phyloP scores from a whole-genome alignment of 2,329 filamentous ascomycete genomes.

The Verticillium albo-atrum region DNA sequence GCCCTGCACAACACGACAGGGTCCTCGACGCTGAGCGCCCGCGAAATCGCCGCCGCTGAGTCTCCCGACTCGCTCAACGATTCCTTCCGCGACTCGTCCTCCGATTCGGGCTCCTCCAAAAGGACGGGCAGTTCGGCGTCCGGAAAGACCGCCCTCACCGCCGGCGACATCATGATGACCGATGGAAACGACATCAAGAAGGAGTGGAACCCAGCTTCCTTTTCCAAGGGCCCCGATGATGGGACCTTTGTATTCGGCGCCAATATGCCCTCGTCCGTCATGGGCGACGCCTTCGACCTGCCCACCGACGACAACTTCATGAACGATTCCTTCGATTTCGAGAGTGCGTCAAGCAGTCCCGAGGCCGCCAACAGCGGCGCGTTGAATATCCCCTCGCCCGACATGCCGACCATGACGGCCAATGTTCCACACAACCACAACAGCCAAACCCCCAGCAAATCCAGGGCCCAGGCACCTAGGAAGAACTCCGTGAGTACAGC shows the following conservation, averaged over 20 bases:
- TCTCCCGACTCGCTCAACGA: slow-evolving; percentile 34
- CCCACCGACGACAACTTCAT: slow-evolving; percentile 38
- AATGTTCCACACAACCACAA: slow-evolving; percentile 19
- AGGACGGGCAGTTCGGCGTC: slow-evolving; percentile 41
- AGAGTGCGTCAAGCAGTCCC: slow-evolving; percentile 54
- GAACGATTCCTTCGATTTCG: slow-evolving; percentile 52
- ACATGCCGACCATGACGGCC: slow-evolving; percentile 34
- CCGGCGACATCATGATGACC: slow-evolving; percentile 38
- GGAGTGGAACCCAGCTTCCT: slow-evolving; percentile 31
- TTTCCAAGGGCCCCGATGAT: slow-evolving; percentile 22
- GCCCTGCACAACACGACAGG: slow-evolving; percentile 9
- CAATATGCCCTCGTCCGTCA: slow-evolving; percentile 16
- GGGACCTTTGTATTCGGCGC: slow-evolving; percentile 28
- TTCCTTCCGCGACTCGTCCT: slow-evolving; percentile 45
- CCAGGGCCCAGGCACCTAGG: slow-evolving; percentile 22
- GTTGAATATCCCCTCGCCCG: slow-evolving; percentile 34
- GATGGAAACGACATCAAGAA: slow-evolving; percentile 32
- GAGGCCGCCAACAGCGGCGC: slow-evolving; percentile 23
- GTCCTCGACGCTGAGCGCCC: slow-evolving; percentile 11
- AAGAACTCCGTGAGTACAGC: slow-evolving; percentile 19
- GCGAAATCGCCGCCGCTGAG: slow-evolving; percentile 27
- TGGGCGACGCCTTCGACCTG: slow-evolving; percentile 20
- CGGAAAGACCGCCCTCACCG: slow-evolving; percentile 35
- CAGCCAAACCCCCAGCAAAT: slow-evolving; percentile 18
- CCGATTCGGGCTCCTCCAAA: slow-evolving; percentile 47